Evolutionary conservation across 345 rosid species (phyloP).

Genomic region (Mallotus nudiflorus): DNA sequence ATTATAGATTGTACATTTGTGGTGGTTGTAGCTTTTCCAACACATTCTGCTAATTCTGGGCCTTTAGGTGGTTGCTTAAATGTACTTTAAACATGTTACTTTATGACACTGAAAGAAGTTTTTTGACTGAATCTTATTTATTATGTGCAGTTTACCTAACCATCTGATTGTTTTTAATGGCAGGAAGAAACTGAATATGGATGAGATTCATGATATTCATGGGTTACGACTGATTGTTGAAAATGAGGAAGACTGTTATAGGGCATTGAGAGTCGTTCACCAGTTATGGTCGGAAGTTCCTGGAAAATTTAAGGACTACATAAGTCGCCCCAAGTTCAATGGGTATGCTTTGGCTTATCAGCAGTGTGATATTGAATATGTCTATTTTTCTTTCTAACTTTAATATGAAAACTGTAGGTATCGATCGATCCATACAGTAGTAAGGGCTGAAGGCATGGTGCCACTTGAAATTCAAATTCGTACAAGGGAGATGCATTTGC

Average conservation of each 20-base stretch:
- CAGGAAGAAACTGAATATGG: constrained; percentile 84
- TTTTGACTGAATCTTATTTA: not conserved
- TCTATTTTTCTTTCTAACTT: constrained; percentile 28
- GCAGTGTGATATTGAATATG: not conserved
- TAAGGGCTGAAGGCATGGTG: constrained; percentile 65
- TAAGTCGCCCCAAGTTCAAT: constrained; percentile 70
- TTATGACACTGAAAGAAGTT: not conserved
- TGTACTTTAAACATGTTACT: not conserved
- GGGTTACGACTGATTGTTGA: constrained; percentile 88
- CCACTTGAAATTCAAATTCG: constrained; percentile 97
- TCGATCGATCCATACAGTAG: constrained; percentile 85
- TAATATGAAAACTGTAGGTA: constrained; percentile 50
- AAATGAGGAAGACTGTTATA: constrained; percentile 78
- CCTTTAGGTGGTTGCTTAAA: not conserved
- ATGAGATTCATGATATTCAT: constrained; percentile 92
- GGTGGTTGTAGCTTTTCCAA: not conserved
- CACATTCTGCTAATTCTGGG: not conserved
- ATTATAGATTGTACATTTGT: too few relatives aligned
- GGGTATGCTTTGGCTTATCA: constrained; percentile 53
- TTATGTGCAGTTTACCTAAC: not conserved
- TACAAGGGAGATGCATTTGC: constrained; percentile 89
- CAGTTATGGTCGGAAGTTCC: constrained; percentile 84
- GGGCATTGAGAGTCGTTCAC: constrained; percentile 67
- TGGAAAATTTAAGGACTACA: constrained; percentile 89
- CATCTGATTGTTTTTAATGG: constrained; percentile 20